These are phyloP conservation scores for Fraxinus paxiana DNA, from an alignment of 305 asterid genomes.

Conservation along the genomic window DNA sequence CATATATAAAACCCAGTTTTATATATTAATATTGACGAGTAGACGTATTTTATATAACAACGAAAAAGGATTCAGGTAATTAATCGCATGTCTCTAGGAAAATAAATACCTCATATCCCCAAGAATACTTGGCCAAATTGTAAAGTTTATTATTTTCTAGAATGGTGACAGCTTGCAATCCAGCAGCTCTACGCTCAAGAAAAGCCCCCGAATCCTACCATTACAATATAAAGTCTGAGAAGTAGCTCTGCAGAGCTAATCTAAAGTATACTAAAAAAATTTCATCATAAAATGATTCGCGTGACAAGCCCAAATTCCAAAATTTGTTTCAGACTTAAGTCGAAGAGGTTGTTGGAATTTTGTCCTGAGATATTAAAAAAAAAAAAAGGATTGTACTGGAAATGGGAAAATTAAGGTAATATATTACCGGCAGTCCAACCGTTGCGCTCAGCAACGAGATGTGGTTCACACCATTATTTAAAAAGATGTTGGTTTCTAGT, in stretches of 20 bases:
- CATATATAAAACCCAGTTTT: conserved; percentile 10
- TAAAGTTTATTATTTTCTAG: conserved; percentile 25
- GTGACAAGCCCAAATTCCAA: not conserved
- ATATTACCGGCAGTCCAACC: conserved; percentile 77
- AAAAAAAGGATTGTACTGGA: not conserved
- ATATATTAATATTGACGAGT: not conserved
- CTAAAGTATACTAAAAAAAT: not conserved
- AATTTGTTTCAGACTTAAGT: not conserved
- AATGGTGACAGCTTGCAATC: conserved; percentile 44
- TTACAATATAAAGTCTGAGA: conserved; percentile 11
- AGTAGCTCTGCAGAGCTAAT: not conserved
- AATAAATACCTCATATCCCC: conserved; percentile 80
- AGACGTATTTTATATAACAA: not conserved
- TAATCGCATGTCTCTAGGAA: not conserved
- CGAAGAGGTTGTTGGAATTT: not conserved
- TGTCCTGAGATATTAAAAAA: not conserved
- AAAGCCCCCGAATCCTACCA: conserved; percentile 72
- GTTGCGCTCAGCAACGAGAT: conserved; percentile 70
- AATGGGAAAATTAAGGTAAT: conserved; percentile 1
- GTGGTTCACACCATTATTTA: conserved; percentile 47
- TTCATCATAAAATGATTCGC: not conserved
- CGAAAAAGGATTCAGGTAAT: not conserved
- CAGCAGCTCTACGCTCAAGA: conserved; percentile 59
- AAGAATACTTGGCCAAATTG: conserved; percentile 39
- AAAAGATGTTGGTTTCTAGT: conserved; percentile 28